Conservation (phyloP, 495 filamentous ascomycete genomes). For the Trichocladium uniseriatum region DNA sequence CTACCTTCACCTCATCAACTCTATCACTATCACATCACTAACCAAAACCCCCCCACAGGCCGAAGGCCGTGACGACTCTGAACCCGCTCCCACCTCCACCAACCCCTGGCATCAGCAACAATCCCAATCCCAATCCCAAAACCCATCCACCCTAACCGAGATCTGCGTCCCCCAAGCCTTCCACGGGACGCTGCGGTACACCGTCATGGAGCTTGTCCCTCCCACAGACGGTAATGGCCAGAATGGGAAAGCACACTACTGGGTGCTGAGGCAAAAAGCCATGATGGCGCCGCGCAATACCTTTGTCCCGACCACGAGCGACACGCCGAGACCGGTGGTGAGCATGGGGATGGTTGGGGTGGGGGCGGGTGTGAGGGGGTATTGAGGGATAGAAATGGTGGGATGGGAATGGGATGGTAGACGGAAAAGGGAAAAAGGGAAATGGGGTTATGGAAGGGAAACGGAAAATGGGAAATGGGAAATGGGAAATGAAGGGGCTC, state of each 20-base stretch:
- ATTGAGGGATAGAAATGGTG: too few relatives aligned
- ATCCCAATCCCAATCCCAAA: not conserved
- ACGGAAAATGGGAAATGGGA: too few relatives aligned
- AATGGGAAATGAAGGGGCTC: too few relatives aligned
- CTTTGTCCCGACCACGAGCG: too few relatives aligned
- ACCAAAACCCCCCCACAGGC: slow-evolving; percentile 20
- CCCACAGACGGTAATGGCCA: too few relatives aligned
- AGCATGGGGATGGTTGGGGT: not conserved
- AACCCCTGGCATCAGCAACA: not conserved
- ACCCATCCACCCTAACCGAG: slow-evolving; percentile 11
- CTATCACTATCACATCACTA: not conserved
- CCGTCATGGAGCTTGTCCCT: slow-evolving; percentile 35
- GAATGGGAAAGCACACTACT: too few relatives aligned
- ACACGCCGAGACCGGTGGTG: slow-evolving; percentile 25
- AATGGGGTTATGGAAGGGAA: too few relatives aligned
- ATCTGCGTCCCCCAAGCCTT: slow-evolving; percentile 35
- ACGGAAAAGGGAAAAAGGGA: too few relatives aligned
- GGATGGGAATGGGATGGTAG: too few relatives aligned
- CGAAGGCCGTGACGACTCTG: slow-evolving; percentile 40
- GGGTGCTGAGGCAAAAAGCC: slow-evolving; percentile 25
- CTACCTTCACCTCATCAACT: not conserved
- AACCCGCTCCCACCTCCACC: slow-evolving; percentile 8
- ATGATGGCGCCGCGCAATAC: slow-evolving; percentile 2
- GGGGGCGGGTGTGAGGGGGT: not conserved
- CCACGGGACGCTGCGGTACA: slow-evolving; percentile 37